Evolutionary conservation across 225 moss, liverwort and hornwort genomes (phyloP).

Genomic region (Physcomitrium patens): DNA sequence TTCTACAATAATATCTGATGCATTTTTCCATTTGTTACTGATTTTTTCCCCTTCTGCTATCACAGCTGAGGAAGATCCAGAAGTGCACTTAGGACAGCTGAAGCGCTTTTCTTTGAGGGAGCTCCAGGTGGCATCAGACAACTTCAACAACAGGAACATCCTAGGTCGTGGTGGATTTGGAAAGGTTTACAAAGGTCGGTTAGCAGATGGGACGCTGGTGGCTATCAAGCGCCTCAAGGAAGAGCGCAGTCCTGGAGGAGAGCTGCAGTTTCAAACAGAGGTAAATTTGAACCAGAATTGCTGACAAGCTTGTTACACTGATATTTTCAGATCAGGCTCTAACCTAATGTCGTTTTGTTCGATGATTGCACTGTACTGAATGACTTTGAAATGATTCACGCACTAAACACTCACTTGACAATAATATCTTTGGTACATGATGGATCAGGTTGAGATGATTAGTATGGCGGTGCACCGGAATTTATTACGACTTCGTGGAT

Average conservation of each 20-base stretch:
- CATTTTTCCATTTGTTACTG: too few species aligned
- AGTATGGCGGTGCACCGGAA: conserved; percentile 88
- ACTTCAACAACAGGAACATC: conserved; percentile 80
- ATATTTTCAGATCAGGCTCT: not conserved
- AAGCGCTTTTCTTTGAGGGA: conserved; percentile 73
- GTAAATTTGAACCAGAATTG: conserved; percentile 21
- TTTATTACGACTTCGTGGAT: conserved; percentile 70
- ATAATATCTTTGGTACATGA: conserved; percentile 6
- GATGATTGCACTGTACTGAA: not conserved
- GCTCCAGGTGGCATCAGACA: conserved; percentile 82
- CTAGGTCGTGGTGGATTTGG: conserved; percentile 83
- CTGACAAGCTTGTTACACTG: too few species aligned
- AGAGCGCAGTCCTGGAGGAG: conserved; percentile 79
- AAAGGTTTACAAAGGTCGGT: conserved; percentile 76
- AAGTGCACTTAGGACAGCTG: conserved; percentile 75
- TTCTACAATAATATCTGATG: not conserved
- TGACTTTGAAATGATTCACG: not conserved
- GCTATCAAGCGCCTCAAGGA: conserved; percentile 83
- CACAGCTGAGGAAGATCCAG: conserved; percentile 78
- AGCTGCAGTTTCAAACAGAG: conserved; percentile 80
- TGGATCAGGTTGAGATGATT: conserved; percentile 69
- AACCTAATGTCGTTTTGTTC: not conserved
- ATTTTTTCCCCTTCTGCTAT: not conserved
- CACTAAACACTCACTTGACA: not conserved
- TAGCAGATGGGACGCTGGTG: conserved; percentile 76